Evolutionary conservation across 1,139 yeast genomes (phyloP).

Genomic region (Eremothecium coryli): DNA sequence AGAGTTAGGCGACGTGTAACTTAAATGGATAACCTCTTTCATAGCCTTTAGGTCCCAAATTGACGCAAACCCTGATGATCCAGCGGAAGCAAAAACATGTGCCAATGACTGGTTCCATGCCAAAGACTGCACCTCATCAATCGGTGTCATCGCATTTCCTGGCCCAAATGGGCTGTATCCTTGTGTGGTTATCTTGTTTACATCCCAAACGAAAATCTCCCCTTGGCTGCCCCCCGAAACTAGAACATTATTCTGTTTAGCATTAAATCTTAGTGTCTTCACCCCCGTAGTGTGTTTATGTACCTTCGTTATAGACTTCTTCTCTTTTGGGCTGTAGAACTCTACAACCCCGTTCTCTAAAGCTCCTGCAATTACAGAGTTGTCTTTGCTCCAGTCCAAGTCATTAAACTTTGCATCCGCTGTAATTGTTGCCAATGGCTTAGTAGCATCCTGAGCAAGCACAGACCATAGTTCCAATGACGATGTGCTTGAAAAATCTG

Average conservation of each 20-base stretch:
- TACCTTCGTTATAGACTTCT: constrained; percentile 41
- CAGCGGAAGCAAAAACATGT: constrained; percentile 87
- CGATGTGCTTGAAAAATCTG: constrained; percentile 71
- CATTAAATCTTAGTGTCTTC: constrained; percentile 68
- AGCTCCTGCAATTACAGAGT: constrained; percentile 77
- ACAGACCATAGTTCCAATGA: constrained; percentile 73
- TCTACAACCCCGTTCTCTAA: constrained; percentile 74
- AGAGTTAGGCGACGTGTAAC: constrained; percentile 44
- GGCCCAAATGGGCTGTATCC: constrained; percentile 55
- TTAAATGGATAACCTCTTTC: constrained; percentile 79
- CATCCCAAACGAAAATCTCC: constrained; percentile 85
- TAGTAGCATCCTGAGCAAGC: constrained; percentile 35
- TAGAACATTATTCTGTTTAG: constrained; percentile 59
- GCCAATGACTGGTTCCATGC: constrained; percentile 85
- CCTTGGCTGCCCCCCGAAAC: constrained; percentile 86
- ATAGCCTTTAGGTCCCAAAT: constrained; percentile 90
- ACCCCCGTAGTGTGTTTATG: constrained; percentile 64
- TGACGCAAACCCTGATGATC: constrained; percentile 72
- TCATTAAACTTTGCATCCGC: constrained; percentile 55
- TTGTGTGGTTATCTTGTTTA: constrained; percentile 38
- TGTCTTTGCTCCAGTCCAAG: constrained; percentile 74
- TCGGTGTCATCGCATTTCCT: constrained; percentile 71
- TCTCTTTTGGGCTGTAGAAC: constrained; percentile 42
- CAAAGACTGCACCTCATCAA: constrained; percentile 72
- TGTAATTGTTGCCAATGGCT: constrained; percentile 51